These are phyloP conservation scores for Penicillium janthinellum DNA, from an alignment of 2,329 filamentous ascomycete genomes.

Conservation along the genomic window DNA sequence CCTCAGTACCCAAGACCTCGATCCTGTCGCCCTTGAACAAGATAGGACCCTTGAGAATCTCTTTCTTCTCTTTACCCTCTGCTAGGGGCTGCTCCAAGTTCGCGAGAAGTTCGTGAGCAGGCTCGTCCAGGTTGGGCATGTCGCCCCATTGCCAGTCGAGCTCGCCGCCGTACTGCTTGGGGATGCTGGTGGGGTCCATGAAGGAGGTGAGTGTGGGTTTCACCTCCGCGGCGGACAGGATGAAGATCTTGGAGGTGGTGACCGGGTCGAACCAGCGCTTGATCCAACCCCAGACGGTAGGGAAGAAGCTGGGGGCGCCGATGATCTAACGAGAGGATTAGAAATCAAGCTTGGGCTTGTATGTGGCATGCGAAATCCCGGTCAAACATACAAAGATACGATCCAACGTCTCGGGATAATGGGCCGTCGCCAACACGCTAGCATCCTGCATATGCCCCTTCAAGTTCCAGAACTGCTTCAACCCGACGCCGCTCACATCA, in stretches of 20 bases:
- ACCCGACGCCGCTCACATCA: slow-evolving; percentile 81
- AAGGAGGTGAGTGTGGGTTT: slow-evolving; percentile 75
- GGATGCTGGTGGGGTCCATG: slow-evolving; percentile 80
- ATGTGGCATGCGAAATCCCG: neutral
- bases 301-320: slow-evolving; percentile 86
- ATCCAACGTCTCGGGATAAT: slow-evolving; percentile 93
- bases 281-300: slow-evolving; percentile 88
- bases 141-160: slow-evolving; percentile 81
- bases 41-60: slow-evolving; percentile 39
- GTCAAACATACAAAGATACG: slow-evolving; percentile 64
- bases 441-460: slow-evolving; percentile 94
- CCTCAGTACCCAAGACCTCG: slow-evolving; percentile 37
- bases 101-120: slow-evolving; percentile 37
- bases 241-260: slow-evolving; percentile 95
- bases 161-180: slow-evolving; percentile 84
- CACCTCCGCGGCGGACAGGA: slow-evolving; percentile 73
- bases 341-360: neutral
- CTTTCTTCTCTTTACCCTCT: slow-evolving; percentile 29
- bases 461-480: slow-evolving; percentile 96
- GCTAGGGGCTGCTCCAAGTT: slow-evolving; percentile 32
- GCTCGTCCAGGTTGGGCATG: slow-evolving; percentile 68
- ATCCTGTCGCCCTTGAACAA: slow-evolving; percentile 38
- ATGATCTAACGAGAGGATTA: slow-evolving; percentile 61
- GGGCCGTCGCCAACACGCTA: slow-evolving; percentile 81
- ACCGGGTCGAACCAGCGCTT: slow-evolving; percentile 95